Conservation (phyloP, 2,329 filamentous ascomycete species). For the Uncinocarpus reesii region DNA sequence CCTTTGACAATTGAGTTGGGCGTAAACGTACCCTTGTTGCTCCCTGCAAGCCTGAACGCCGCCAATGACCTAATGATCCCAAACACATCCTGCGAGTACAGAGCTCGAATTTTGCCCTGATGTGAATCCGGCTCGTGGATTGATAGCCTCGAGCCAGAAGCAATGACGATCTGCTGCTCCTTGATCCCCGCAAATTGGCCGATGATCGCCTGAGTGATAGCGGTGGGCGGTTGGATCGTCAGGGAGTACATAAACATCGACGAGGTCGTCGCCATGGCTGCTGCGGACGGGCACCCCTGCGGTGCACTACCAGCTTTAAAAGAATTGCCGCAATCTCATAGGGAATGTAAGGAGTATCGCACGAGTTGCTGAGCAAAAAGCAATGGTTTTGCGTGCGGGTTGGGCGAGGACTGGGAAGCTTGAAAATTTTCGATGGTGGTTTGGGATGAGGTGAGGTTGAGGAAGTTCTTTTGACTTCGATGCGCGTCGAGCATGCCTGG, state of each 20-base stretch:
- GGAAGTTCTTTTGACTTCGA: conserved; percentile 11
- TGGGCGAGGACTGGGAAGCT: neutral
- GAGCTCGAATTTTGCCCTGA: conserved; percentile 73
- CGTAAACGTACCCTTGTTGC: conserved; percentile 72
- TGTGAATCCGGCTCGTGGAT: conserved; percentile 77
- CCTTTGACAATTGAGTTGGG: conserved; percentile 21
- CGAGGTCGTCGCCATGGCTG: conserved; percentile 83
- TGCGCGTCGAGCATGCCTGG: conserved; percentile 7
- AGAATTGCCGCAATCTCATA: conserved; percentile 5
- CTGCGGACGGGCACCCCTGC: conserved; percentile 28
- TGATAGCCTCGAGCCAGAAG: conserved; percentile 78
- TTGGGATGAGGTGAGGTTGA: conserved; percentile 2
- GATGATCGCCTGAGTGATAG: conserved; percentile 78
- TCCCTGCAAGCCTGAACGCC: conserved; percentile 83
- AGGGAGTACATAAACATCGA: conserved; percentile 98
- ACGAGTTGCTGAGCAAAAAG: neutral
- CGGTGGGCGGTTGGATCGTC: conserved; percentile 85
- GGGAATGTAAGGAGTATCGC: neutral
- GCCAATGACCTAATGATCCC: conserved; percentile 86
- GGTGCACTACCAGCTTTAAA: conserved; percentile 6
- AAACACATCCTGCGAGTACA: conserved; percentile 89
- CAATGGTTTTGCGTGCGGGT: neutral
- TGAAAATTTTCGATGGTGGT: conserved; percentile 1
- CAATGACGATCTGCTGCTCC: conserved; percentile 94
- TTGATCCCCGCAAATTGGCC: conserved; percentile 94